Evolutionary conservation across 371 early-diverging fungal genomes (phyloP), one percentile per base, ranked within the genome.

Genomic region (Chytridium lagenaria): DNA sequence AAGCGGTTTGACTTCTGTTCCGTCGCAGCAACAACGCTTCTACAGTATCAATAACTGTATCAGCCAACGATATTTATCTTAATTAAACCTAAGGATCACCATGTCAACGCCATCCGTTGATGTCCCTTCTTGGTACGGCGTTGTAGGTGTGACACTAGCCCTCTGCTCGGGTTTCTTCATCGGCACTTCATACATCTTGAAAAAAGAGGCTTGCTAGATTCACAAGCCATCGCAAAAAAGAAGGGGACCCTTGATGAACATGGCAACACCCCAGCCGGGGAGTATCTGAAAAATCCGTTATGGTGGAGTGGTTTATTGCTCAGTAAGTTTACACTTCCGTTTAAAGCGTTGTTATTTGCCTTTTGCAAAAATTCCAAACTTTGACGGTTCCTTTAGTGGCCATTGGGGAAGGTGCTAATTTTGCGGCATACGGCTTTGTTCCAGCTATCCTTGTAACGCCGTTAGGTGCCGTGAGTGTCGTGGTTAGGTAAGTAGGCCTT

Each of bases 391-490:
- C 59, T 72, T 12, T 75, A 92, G 91, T 96, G 95, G 92, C 89
- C 2, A 75, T 92, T 26, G 97, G 97, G 59, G n/a, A 97, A 86
- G 80, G 95, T 36, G 85, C 91, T 71, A 97, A 97, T 84, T 94
- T 97, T 84, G 93, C 93, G 1, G 98, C 98, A 0, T n/a, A 97
- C 78, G 92, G 95, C 22, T 97, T 96, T 81, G 91, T 95, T 12
- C 97, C 95, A 0, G 94, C 96, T n/a, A 92, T 95, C 65, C 88
- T 96, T 12, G 94, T 97, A 12, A 96, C 97, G 26, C 96, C 97
- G 2, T 86, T 96, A 52, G 95, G 96, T 38, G 94, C 95, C 1
- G 84, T 96, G 22, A 90, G 90, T 77, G 96, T 96, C 28, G 90
- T 95, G 65, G 86, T 95, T n/a, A n/a, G n/a, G n/a, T n/a, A n/a